Conservation (phyloP, 2,329 filamentous ascomycete species). For the Hypoxylon sp. region DNA sequence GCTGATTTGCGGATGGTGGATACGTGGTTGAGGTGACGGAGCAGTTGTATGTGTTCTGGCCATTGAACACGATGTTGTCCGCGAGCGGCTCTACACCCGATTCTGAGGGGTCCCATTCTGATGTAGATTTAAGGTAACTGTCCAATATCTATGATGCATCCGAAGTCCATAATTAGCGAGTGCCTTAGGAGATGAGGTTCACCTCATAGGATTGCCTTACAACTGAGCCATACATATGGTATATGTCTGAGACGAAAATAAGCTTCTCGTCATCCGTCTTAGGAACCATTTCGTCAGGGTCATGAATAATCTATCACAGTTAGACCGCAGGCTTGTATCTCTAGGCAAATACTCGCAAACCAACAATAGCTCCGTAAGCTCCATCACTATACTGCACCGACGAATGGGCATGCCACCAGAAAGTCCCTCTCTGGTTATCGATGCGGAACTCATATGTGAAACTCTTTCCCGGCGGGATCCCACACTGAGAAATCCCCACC, state of each 20-base stretch:
- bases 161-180: neutral
- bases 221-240: constrained; percentile 56
- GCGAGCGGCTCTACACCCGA: constrained; percentile 59
- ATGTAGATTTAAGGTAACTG: constrained; percentile 55
- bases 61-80: constrained; percentile 60
- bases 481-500: constrained; percentile 72
- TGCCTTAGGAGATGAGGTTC: neutral
- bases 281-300: constrained; percentile 53
- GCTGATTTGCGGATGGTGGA: constrained; percentile 31
- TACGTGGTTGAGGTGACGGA: constrained; percentile 51
- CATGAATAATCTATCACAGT: constrained; percentile 55
- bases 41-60: constrained; percentile 57
- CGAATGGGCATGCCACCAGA: constrained; percentile 74
- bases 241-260: constrained; percentile 58
- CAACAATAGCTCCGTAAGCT: constrained; percentile 72
- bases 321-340: neutral
- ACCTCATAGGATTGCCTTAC: constrained; percentile 43
- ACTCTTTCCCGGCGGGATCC: constrained; percentile 67
- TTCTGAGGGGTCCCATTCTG: constrained; percentile 55
- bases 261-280: constrained; percentile 56
- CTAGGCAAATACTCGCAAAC: constrained; percentile 15
- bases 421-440: constrained; percentile 56
- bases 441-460: constrained; percentile 75
- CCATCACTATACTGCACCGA: constrained; percentile 75
- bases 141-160: constrained; percentile 43